These are phyloP conservation scores for Lenwebbia sp. DNA, from an alignment of 345 rosid species.

Conservation along the genomic window DNA sequence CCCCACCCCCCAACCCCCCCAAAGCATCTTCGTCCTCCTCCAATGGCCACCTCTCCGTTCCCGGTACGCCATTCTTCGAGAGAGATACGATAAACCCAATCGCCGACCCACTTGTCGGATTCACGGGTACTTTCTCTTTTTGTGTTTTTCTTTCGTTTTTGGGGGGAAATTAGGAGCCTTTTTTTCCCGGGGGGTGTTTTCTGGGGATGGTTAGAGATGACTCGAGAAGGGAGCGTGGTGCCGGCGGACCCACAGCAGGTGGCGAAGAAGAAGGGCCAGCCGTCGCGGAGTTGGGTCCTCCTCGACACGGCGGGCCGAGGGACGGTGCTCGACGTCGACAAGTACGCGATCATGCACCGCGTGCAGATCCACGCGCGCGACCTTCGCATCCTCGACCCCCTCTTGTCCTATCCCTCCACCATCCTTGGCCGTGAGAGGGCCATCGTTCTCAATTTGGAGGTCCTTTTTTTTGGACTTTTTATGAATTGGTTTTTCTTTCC, in stretches of 20 bases:
- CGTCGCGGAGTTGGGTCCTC: constrained; percentile 62
- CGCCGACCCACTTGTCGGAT: background rate
- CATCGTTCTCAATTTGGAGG: constrained; percentile 94
- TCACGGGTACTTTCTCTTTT: background rate
- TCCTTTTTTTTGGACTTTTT: background rate
- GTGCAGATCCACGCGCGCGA: constrained; percentile 98
- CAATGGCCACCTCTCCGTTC: background rate
- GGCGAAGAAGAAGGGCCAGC: constrained; percentile 56
- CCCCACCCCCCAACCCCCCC: background rate
- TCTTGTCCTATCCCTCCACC: constrained; percentile 85
- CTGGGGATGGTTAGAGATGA: constrained; percentile 28
- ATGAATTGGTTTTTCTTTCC: background rate
- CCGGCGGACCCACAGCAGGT: constrained; percentile 52
- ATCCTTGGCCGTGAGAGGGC: constrained; percentile 98
- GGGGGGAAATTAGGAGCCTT: too few species aligned
- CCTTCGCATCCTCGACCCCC: constrained; percentile 88
- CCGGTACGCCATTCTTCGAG: background rate
- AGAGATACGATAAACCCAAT: background rate
- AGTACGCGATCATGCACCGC: constrained; percentile 86
- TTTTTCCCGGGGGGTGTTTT: too few species aligned
- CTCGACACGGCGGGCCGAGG: constrained; percentile 45
- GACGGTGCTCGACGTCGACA: constrained; percentile 53
- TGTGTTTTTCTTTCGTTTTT: background rate
- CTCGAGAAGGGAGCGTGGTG: constrained; percentile 52
- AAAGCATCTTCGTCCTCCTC: background rate